Conservation (phyloP, 163 green algal species). For the Coccomyxa subellipsoidea region DNA sequence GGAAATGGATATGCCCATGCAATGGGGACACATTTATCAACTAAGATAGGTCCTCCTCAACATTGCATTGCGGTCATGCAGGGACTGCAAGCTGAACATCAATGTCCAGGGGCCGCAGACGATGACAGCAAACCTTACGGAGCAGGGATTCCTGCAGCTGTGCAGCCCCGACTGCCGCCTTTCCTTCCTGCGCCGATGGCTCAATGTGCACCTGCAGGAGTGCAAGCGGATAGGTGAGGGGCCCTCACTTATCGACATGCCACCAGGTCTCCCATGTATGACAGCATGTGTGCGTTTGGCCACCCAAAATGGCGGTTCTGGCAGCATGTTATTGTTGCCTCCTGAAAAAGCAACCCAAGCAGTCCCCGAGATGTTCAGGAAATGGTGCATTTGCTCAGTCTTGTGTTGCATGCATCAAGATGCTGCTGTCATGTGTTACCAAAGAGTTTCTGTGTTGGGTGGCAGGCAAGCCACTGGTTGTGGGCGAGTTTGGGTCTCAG, state of each 20-base stretch:
- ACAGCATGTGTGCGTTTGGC: too few species aligned
- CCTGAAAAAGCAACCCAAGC: too few species aligned
- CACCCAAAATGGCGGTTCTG: too few species aligned
- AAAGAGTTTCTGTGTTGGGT: too few species aligned
- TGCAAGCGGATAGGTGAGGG: neutral
- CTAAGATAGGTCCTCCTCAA: too few species aligned
- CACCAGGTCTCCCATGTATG: neutral
- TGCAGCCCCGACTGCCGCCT: neutral
- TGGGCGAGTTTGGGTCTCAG: conserved; percentile 1
- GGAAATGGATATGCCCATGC: too few species aligned
- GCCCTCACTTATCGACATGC: neutral
- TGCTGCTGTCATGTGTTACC: too few species aligned
- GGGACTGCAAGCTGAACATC: neutral
- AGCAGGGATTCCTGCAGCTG: conserved; percentile 8
- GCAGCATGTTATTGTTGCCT: too few species aligned
- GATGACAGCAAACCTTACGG: neutral
- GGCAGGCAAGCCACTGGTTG: conserved; percentile 1
- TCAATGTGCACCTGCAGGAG: neutral
- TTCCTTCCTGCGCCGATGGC: neutral
- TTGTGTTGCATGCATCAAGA: too few species aligned
- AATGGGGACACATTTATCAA: too few species aligned
- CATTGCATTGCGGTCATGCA: neutral
- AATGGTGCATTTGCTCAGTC: too few species aligned
- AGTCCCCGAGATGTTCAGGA: too few species aligned
- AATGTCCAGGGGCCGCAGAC: neutral